Conservation (phyloP, 2,329 filamentous ascomycete species). For the Diaporthe batatas region DNA sequence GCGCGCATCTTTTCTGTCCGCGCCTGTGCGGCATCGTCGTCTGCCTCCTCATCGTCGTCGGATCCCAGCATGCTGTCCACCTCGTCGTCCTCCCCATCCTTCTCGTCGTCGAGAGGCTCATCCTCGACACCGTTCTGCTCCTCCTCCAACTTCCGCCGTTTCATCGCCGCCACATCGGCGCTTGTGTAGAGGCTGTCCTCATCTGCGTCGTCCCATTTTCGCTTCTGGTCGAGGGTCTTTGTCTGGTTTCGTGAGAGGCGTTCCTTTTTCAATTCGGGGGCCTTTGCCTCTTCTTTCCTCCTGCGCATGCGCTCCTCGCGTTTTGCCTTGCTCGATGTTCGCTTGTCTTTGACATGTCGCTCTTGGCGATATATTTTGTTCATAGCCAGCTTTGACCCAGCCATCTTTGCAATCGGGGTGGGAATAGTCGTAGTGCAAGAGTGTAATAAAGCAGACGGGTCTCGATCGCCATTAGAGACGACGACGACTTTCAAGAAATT, state of each 20-base stretch:
- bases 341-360: conserved; percentile 85
- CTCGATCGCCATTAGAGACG: not conserved
- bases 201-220: conserved; percentile 87
- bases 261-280: conserved; percentile 80
- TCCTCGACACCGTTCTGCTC: conserved; percentile 60
- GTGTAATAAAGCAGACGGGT: not conserved
- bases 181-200: conserved; percentile 67
- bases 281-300: conserved; percentile 87
- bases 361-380: conserved; percentile 87
- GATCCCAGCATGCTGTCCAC: conserved; percentile 86
- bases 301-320: conserved; percentile 82
- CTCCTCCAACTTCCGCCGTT: conserved; percentile 66
- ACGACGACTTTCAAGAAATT: conserved; percentile 9
- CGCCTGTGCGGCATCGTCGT: conserved; percentile 56
- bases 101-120: conserved; percentile 58
- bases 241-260: conserved; percentile 85
- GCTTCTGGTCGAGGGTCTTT: conserved; percentile 85
- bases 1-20: conserved; percentile 58
- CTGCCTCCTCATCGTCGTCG: conserved; percentile 66
- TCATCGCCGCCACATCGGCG: conserved; percentile 72
- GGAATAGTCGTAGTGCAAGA: not conserved
- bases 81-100: conserved; percentile 68
- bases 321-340: conserved; percentile 78
- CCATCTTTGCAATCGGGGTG: conserved; percentile 30
- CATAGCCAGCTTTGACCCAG: conserved; percentile 54